Base-by-base conservation (phyloP, 345 rosid genomes). In the Lagerstroemia speciosa region DNA sequence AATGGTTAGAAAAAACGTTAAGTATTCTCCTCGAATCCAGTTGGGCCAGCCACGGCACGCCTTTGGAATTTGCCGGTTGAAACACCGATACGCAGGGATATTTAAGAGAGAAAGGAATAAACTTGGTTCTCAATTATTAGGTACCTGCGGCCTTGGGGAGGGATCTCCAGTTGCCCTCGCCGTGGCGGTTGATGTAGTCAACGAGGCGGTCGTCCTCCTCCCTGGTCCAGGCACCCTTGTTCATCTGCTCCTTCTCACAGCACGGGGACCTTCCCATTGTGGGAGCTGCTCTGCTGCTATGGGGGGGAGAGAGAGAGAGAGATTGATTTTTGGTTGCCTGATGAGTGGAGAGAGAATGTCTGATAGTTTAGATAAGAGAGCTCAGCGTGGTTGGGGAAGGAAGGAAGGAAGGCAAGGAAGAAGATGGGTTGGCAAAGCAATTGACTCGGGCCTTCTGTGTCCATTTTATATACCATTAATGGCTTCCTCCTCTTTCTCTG, bases 201-300 rank as follows among this genome's bases (percentile, higher is more conserved):
- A 78, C 58, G 45, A 85, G 89, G 38, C 78, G 81, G 24, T 81
- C 75, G 64, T 85, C 89, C 73, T 85, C 87, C 67, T 83, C 87
- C 64, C 80, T 83, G 33, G 87, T 79, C 89, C 87, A 85, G 0
- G 89, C 87, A 27, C 89, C 87, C 67, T 81, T 85, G 79, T 81
- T 81, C 16, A 82, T 85, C 74, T 82, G 87, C n/a, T 81, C 83
- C 70, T 83, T 85, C 70, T 85, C 89, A 52, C 89, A 85, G 63
- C 89, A 83, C 19, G 89, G 89, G 58, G 86, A 83, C 65, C 83
- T 65, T 15, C 84, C 87, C 87, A 83, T 83, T 40, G 19, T 58
- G 11, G 1, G 2, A 32, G 30, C 4, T 11, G 31, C 27, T 8
- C 7, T n/a, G n/a, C 20, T n/a, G 29, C 2, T 55, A 24, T 55